Evolutionary conservation across 306 rosid genomes (phyloP), one percentile per base, ranked within the genome.

Genomic region (Albizia julibrissin): DNA sequence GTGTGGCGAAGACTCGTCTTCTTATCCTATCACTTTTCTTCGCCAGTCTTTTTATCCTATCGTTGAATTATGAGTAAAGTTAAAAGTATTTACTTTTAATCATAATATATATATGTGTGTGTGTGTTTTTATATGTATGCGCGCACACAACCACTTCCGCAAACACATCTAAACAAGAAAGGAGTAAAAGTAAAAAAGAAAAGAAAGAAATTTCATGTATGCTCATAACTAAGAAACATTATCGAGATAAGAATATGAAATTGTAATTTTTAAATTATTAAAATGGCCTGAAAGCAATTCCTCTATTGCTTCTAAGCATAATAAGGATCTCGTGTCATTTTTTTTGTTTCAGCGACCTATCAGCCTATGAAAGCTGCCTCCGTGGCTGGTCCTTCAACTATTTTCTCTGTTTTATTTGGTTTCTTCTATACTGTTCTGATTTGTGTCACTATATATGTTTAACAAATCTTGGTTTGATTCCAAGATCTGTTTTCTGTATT

Each of bases 231-330:
- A 50, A 18, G 7, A 18, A 50, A 50, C 56, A 0, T 18, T 50
- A 18, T 50, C 19, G 22, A 50, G 22, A 18, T 16, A 15, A 6
- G 19, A 50, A 4, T 50, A 18, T 18, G 54, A 49, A 49, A 49
- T 16, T 49, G 52, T 46, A 46, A 8, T 8, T 43, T 43, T 43
- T 46, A 14, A 46, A 10, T 13, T 46, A 46, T 46, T 46, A 46
- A 43, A 43, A 43, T 43, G 13, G 13, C 9, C 46, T 43, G 13
- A 43, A 43, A 44, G 16, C 50, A 44, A 44, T 79, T 37, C 13
- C 77, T 42, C 19, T 9, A 37, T 6, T 67, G 76, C 46, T 50
- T 22, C 81, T 18, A 58, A 65, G 49, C 79, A 80, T 61, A 81
- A 79, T 13, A 46, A 52, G 6, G 80, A 61, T n/a, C 37, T 6